These are phyloP conservation scores for Hyphopichia buzzinii DNA, from an alignment of 1,139 yeast genomes.

Conservation along the genomic window DNA sequence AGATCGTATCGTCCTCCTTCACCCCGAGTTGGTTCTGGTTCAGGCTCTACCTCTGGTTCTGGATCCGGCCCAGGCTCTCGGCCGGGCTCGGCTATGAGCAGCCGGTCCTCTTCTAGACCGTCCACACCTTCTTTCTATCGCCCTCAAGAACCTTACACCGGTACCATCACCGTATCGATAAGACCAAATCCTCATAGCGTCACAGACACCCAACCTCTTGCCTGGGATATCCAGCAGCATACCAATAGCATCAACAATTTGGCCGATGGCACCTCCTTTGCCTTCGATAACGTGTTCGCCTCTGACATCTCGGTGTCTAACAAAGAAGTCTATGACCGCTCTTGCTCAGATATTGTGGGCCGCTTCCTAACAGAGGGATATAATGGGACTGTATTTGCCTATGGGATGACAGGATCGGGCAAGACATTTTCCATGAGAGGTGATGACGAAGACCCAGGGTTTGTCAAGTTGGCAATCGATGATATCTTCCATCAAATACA, in stretches of 20 bases:
- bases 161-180: conserved; percentile 50
- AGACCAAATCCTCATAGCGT: conserved; percentile 51
- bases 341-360: conserved; percentile 62
- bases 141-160: conserved; percentile 43
- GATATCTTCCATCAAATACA: conserved; percentile 59
- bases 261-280: conserved; percentile 54
- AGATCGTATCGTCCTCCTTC: conserved; percentile 20
- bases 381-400: conserved; percentile 89
- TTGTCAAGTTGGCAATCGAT: conserved; percentile 70
- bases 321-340: conserved; percentile 54
- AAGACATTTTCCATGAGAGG: conserved; percentile 94
- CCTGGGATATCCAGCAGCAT: conserved; percentile 45
- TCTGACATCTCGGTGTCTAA: conserved; percentile 47
- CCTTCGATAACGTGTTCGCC: conserved; percentile 75
- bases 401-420: conserved; percentile 96
- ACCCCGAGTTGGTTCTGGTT: conserved; percentile 14
- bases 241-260: conserved; percentile 45
- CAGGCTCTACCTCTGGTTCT: conserved; percentile 5
- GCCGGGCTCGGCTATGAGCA: conserved; percentile 40
- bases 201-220: conserved; percentile 20
- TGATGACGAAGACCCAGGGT: conserved; percentile 62
- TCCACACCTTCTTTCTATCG: conserved; percentile 32
- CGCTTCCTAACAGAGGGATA: conserved; percentile 70
- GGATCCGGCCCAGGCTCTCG: conserved; percentile 17
- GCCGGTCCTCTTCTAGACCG: conserved; percentile 27